phyloP scores from a whole-genome alignment of 306 rosid species.

The Chamaecrista fasciculata region DNA sequence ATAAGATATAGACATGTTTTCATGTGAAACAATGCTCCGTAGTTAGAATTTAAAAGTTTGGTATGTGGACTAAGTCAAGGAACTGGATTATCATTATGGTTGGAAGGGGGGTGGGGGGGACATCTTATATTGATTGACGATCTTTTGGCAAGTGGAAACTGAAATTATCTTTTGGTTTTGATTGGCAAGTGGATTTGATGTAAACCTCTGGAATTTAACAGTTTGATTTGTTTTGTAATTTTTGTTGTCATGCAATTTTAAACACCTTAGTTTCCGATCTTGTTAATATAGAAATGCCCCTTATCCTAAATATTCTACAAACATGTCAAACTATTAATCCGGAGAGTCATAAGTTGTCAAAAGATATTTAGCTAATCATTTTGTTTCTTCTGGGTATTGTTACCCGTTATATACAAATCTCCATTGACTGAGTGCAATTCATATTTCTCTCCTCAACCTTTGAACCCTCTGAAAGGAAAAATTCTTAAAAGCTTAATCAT shows the following conservation, averaged over 20 bases:
- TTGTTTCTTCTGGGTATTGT: not conserved
- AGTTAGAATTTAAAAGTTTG: not conserved
- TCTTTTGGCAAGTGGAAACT: constrained; percentile 5
- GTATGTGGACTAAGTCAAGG: constrained; percentile 3
- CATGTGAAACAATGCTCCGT: constrained; percentile 10
- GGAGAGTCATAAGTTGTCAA: not conserved
- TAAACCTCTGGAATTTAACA: not conserved
- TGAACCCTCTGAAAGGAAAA: not conserved
- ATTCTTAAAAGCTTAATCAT: not conserved
- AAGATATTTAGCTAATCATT: constrained; percentile 8
- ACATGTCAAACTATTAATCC: not conserved
- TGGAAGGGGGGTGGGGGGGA: not conserved
- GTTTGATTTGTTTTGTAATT: not conserved
- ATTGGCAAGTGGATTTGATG: constrained; percentile 13
- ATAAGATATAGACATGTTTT: constrained; percentile 10
- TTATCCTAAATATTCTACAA: not conserved
- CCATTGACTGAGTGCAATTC: not conserved
- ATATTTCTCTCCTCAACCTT: not conserved
- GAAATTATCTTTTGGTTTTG: not conserved
- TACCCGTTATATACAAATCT: not conserved
- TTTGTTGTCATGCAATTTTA: not conserved
- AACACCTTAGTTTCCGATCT: not conserved
- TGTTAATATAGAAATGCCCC: not conserved
- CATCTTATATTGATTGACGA: not conserved
- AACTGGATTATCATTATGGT: constrained; percentile 11